Evolutionary conservation across 768 basidiomycete species (phyloP).

Genomic region (Naganishia vaughanmartiniae): DNA sequence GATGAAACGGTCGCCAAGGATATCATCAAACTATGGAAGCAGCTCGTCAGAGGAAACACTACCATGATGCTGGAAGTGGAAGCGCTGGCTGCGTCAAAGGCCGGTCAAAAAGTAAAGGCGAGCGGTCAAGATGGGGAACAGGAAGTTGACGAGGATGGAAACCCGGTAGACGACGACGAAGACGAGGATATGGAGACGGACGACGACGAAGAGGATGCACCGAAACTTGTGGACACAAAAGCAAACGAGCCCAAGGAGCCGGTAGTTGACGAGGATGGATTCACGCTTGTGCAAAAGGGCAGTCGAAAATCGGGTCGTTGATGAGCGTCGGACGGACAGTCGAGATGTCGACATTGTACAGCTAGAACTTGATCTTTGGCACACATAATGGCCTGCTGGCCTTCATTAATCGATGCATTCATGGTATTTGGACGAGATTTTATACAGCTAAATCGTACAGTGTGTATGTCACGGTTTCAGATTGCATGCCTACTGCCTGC

Average conservation of each 20-base stretch:
- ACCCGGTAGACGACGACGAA: conserved; percentile 33
- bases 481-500: no score
- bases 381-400: neutral
- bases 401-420: neutral
- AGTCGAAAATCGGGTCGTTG: conserved; percentile 10
- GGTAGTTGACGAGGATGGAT: conserved; percentile 87
- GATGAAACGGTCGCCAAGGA: conserved; percentile 70
- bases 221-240: conserved; percentile 58
- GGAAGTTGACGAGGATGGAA: conserved; percentile 33
- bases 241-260: conserved; percentile 56
- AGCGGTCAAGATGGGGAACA: conserved; percentile 45
- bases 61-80: conserved; percentile 65
- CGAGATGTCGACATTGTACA: neutral
- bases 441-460: conserved; percentile 6
- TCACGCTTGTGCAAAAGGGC: conserved; percentile 65
- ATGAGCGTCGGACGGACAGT: neutral
- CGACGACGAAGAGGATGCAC: conserved; percentile 57
- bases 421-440: neutral
- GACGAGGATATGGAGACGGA: conserved; percentile 37
- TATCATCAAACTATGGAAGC: conserved; percentile 48
- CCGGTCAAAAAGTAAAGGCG: conserved; percentile 36
- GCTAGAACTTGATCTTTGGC: neutral
- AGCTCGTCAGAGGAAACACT: conserved; percentile 53
- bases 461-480: neutral
- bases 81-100: conserved; percentile 46